These are phyloP conservation scores for Excoecaria agallocha DNA, from an alignment of 345 rosid species.

Conservation along the genomic window DNA sequence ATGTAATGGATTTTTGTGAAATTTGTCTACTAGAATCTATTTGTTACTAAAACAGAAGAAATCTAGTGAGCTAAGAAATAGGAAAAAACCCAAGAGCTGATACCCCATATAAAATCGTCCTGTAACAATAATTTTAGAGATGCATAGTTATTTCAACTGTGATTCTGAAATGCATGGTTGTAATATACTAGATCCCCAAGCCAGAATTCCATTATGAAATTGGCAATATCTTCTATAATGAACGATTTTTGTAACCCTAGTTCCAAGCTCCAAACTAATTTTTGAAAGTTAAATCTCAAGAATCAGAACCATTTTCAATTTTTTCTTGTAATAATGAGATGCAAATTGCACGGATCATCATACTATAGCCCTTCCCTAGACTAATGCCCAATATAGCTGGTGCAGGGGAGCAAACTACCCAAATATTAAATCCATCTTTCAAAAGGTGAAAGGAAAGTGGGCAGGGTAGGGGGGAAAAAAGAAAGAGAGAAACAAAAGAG, in stretches of 20 bases:
- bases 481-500: neutral
- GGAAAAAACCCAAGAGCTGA: neutral
- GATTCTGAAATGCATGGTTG: neutral
- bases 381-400: neutral
- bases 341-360: neutral
- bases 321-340: neutral
- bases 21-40: neutral
- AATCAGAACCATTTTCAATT: neutral
- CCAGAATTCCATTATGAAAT: neutral
- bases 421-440: neutral
- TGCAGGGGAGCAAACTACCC: neutral
- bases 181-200: neutral
- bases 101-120: no score
- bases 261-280: neutral
- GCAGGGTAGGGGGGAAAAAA: no score
- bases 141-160: neutral
- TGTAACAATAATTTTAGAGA: neutral
- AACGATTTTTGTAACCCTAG: neutral
- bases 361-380: neutral
- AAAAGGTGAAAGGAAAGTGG: neutral
- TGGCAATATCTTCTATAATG: neutral
- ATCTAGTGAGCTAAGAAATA: neutral
- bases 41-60: neutral
- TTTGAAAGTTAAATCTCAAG: neutral
- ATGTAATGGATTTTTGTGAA: neutral